Conservation (phyloP, 2,329 filamentous ascomycete species). For the Didymella pinodella region DNA sequence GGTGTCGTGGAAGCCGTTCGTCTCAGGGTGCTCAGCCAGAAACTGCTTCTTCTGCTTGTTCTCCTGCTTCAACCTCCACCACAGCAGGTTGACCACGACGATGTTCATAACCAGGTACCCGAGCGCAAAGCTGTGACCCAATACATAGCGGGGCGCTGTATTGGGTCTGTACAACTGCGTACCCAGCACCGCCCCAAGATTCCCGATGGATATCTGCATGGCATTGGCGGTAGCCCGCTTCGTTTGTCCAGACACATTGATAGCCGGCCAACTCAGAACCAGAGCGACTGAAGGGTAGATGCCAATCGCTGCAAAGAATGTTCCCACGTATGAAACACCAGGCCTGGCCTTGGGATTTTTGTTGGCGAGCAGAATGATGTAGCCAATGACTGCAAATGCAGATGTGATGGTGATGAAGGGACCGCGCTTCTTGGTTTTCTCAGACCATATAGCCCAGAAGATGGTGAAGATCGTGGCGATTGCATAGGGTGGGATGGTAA, state of each 20-base stretch:
- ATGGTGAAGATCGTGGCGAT: constrained; percentile 50
- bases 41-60: constrained; percentile 42
- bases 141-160: constrained; percentile 45
- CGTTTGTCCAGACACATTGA: constrained; percentile 63
- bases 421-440: constrained; percentile 42
- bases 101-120: constrained; percentile 47
- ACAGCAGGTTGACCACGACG: constrained; percentile 41
- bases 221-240: constrained; percentile 61
- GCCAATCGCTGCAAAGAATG: constrained; percentile 50
- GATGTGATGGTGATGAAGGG: constrained; percentile 49
- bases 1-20: constrained; percentile 40
- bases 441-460: constrained; percentile 45
- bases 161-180: constrained; percentile 50
- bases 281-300: constrained; percentile 52
- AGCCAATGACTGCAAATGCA: constrained; percentile 47
- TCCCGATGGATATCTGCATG: constrained; percentile 61
- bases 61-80: constrained; percentile 43
- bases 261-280: constrained; percentile 59
- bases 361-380: constrained; percentile 51
- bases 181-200: constrained; percentile 53
- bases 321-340: constrained; percentile 49
- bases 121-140: constrained; percentile 49
- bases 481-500: constrained; percentile 58
- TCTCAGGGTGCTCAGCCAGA: constrained; percentile 37
- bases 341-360: constrained; percentile 41